Evolutionary conservation across 192 early-diverging fungal species (phyloP), one percentile per base, ranked within the genome.

Genomic region (Coemansia sp.): DNA sequence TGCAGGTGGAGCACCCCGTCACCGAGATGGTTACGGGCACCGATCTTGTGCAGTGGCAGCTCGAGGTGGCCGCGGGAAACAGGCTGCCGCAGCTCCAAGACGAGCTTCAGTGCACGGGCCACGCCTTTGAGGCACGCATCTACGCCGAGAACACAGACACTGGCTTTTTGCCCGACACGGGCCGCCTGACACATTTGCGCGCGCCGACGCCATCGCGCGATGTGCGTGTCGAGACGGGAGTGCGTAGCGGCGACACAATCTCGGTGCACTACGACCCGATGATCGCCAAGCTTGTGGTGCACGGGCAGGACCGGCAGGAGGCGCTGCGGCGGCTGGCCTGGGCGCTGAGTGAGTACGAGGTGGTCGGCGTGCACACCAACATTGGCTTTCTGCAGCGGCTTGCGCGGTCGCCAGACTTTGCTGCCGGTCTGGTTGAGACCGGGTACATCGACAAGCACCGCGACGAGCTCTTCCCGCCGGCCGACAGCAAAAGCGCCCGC

Each of bases 81-180:
- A 63, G 51, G 9, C 69, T 98, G 27, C 95, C 92, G 11, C 39
- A 56, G 53, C 52, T 72, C 24, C 64, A 77, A 11, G 50, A 84
- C 23, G 83, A 91, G 15, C 72, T 95, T 19, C 44, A 60, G 20
- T 78, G 87, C 54, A 74, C 83, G 38, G 95, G 93, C 18, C 89
- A 90, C 60, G 87, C 95, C n/a, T 95, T 98, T 60, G 95, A 98
- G 74, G 92, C 95, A 3, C 85, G 95, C 60, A 90, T 98, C 54
- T 98, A 98, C 64, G 95, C 95, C 29, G 95, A 98, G 79, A 94
- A 95, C 74, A 92, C 95, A 1, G 78, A 58, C 55, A 86, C 81
- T 44, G 81, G 88, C 51, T 97, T 97, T 65, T 68, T 95, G 41
- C 95, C 95, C 10, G 93, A 95, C 74, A 92, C 91, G 9, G 95